Evolutionary conservation across 2,329 filamentous ascomycete genomes (phyloP).

Genomic region (Plectosphaerella sp.): DNA sequence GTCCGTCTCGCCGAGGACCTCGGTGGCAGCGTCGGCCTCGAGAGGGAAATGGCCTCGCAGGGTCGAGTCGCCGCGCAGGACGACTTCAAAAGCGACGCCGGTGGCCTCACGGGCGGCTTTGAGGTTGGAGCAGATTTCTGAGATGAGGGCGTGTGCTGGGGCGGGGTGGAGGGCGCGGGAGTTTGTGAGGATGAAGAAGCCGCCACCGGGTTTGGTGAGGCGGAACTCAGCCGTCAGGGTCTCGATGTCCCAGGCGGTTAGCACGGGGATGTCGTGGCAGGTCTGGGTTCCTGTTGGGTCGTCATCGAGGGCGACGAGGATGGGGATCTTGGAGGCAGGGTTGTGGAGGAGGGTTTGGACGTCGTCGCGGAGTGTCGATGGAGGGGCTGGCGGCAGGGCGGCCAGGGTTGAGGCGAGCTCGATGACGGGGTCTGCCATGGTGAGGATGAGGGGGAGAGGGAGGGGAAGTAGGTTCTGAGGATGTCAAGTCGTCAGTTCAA

Average conservation of each 20-base stretch:
- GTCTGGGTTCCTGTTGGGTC: constrained; percentile 57
- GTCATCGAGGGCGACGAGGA: constrained; percentile 42
- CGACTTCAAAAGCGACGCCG: constrained; percentile 41
- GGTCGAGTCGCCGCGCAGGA: constrained; percentile 52
- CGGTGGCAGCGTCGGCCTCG: constrained; percentile 45
- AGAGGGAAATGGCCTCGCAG: constrained; percentile 51
- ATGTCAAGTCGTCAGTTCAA: not conserved
- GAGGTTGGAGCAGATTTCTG: constrained; percentile 45
- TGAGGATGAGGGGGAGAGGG: not conserved
- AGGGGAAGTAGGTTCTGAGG: no score
- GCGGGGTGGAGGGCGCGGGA: constrained; percentile 47
- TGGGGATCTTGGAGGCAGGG: constrained; percentile 13
- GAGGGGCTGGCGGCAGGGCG: not conserved
- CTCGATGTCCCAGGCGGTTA: constrained; percentile 46
- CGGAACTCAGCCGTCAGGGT: constrained; percentile 40
- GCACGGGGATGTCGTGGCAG: constrained; percentile 49
- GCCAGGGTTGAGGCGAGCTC: constrained; percentile 1
- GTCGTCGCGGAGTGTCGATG: not conserved
- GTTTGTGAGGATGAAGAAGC: constrained; percentile 58
- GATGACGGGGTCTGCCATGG: not conserved
- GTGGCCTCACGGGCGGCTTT: constrained; percentile 33
- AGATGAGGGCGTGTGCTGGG: constrained; percentile 40
- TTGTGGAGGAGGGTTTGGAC: not conserved
- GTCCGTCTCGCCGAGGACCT: constrained; percentile 41
- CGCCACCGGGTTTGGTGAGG: constrained; percentile 21